Percentiles rank a stretch among this genome's conserved stretches.
phyloP scores from a whole-genome alignment of 2,329 filamentous ascomycete species.

The Cryphonectria naterciae region DNA sequence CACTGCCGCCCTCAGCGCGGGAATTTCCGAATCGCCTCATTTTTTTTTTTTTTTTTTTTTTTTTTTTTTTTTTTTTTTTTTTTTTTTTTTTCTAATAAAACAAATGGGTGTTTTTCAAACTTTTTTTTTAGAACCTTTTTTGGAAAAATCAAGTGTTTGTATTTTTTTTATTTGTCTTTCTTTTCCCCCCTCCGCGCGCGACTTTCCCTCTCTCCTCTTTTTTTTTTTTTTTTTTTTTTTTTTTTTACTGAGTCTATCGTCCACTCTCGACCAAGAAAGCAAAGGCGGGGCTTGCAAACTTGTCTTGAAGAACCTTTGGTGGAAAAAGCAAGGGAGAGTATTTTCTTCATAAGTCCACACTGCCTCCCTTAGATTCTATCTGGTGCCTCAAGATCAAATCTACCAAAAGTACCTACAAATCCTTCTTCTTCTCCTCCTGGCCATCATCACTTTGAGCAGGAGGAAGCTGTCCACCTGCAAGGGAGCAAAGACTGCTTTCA shows the following conservation, averaged over 20 bases:
- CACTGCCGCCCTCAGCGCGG: background rate
- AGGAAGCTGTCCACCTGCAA: background rate
- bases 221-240: too few relatives aligned
- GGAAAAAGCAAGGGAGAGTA: background rate
- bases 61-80: background rate
- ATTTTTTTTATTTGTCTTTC: too few relatives aligned
- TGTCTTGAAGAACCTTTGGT: background rate
- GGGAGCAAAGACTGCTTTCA: background rate
- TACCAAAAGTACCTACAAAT: background rate
- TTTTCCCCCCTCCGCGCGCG: too few relatives aligned
- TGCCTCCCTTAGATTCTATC: background rate
- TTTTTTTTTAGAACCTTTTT: too few relatives aligned
- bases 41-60: background rate
- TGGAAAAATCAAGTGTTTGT: too few relatives aligned
- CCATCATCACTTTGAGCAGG: background rate
- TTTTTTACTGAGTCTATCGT: background rate
- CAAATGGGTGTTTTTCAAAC: too few relatives aligned
- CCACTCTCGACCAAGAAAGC: background rate
- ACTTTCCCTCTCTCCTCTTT: too few relatives aligned
- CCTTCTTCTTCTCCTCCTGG: background rate
- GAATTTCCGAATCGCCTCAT: conserved; percentile 7
- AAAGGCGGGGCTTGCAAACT: background rate
- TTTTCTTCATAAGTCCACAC: background rate
- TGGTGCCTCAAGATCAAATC: background rate
- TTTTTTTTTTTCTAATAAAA: too few relatives aligned